Percentiles rank a stretch among this genome's conserved stretches.
Conservation (phyloP, 2,329 filamentous ascomycete species). For the Cyclaneusma minus region DNA sequence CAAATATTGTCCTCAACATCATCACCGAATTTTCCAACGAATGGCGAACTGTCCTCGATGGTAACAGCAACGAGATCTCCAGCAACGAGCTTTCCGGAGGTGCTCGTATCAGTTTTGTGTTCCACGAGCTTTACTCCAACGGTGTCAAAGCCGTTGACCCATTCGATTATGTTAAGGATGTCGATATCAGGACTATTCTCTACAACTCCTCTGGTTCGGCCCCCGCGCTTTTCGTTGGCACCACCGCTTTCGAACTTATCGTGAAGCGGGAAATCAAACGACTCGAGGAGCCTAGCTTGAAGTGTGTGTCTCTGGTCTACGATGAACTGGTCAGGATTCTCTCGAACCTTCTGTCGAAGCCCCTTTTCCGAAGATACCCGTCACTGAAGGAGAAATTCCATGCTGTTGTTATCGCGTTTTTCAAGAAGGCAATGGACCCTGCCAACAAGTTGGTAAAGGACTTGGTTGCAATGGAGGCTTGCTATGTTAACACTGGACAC, state of each 20-base stretch:
- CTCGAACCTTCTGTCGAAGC: conserved; percentile 74
- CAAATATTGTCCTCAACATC: conserved; percentile 94
- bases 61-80: conserved; percentile 91
- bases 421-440: conserved; percentile 96
- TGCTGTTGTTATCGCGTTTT: conserved; percentile 78
- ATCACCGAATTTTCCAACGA: conserved; percentile 98
- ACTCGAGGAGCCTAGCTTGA: conserved; percentile 87
- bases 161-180: conserved; percentile 93
- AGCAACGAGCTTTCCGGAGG: conserved; percentile 89
- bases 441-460: conserved; percentile 95
- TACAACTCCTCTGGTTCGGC: conserved; percentile 99
- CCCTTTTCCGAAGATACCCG: conserved; percentile 87
- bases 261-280: conserved; percentile 98
- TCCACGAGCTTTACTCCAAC: conserved; percentile 96
- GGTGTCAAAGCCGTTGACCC: conserved; percentile 96
- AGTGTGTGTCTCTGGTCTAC: conserved; percentile 94
- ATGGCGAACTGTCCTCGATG: conserved; percentile 89
- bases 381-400: conserved; percentile 94
- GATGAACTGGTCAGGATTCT: conserved; percentile 95
- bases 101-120: conserved; percentile 97
- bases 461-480: conserved; percentile 86
- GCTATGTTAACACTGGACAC: conserved; percentile 97
- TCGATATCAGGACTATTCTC: conserved; percentile 90
- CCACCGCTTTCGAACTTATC: conserved; percentile 94
- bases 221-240: conserved; percentile 90